Conservation (phyloP, 495 filamentous ascomycete species). For the Astrothelium macrocarpum region DNA sequence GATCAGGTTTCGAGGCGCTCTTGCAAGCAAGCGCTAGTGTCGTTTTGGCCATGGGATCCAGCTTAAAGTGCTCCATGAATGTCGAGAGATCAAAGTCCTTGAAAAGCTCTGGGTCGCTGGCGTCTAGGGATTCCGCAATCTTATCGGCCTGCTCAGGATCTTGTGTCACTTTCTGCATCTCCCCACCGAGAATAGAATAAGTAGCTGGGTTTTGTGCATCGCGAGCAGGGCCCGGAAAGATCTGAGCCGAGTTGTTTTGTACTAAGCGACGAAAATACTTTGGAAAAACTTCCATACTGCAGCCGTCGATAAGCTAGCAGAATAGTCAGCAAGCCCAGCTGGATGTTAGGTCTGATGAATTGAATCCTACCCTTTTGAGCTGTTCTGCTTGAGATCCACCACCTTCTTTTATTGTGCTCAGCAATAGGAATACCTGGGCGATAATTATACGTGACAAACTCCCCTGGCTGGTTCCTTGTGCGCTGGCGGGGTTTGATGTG, state of each 20-base stretch:
- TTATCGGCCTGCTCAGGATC: constrained; percentile 75
- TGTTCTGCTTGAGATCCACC: constrained; percentile 88
- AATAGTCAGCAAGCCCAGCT: constrained; percentile 6
- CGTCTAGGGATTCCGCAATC: constrained; percentile 87
- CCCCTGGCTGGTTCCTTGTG: constrained; percentile 20
- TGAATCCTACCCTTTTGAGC: constrained; percentile 66
- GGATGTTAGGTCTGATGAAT: constrained; percentile 6
- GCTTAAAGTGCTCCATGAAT: constrained; percentile 87
- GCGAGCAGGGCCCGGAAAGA: constrained; percentile 68
- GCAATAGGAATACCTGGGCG: constrained; percentile 85
- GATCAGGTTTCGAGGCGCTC: constrained; percentile 61
- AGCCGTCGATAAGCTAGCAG: constrained; percentile 71
- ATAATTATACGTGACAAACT: constrained; percentile 73
- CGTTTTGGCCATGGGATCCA: constrained; percentile 78
- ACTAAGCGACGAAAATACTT: constrained; percentile 88
- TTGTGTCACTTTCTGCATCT: constrained; percentile 73
- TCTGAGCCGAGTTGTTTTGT: constrained; percentile 70
- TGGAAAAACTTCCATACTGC: constrained; percentile 93
- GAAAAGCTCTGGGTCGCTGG: constrained; percentile 78
- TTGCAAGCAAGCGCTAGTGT: constrained; percentile 86
- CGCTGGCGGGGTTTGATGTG: constrained; percentile 37
- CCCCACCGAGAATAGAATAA: constrained; percentile 68
- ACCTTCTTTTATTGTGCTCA: constrained; percentile 86
- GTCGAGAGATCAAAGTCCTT: constrained; percentile 86
- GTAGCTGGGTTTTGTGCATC: constrained; percentile 51